A percentile compares a stretch with the other conserved stretches of the same genome.
Evolutionary conservation across 208 protist species (phyloP).

Genomic region (Wallacemonas rigidus): DNA sequence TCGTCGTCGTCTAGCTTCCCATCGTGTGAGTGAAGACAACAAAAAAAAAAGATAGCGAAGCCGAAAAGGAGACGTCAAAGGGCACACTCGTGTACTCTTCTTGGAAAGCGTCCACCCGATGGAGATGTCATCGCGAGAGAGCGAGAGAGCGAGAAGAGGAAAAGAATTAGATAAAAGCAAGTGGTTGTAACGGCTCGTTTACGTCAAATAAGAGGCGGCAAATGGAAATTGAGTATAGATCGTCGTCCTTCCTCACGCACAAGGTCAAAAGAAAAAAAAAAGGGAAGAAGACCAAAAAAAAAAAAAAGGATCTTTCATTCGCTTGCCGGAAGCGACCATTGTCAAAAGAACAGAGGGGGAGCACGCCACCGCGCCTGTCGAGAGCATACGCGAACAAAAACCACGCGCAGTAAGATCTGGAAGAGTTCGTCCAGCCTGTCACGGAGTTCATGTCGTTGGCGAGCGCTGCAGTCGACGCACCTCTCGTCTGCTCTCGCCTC

Average conservation of each 20-base stretch:
- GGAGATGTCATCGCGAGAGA: not conserved
- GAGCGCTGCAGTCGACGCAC: too few relatives aligned
- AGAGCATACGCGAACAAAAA: not conserved
- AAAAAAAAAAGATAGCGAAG: too few relatives aligned
- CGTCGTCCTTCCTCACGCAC: not conserved
- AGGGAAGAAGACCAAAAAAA: not conserved
- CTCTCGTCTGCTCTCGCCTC: too few relatives aligned
- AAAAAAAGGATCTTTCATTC: not conserved
- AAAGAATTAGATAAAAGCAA: not conserved
- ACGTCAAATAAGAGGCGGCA: not conserved
- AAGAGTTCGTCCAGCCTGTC: too few relatives aligned
- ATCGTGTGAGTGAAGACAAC: too few relatives aligned
- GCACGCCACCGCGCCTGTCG: not conserved
- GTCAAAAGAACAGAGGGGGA: conserved; percentile 12
- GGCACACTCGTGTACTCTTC: too few relatives aligned
- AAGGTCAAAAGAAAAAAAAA: conserved; percentile 2
- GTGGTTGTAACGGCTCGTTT: too few relatives aligned
- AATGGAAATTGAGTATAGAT: not conserved
- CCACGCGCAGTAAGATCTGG: too few relatives aligned
- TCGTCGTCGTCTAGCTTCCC: too few relatives aligned
- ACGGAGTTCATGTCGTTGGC: too few relatives aligned
- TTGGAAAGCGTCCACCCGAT: too few relatives aligned
- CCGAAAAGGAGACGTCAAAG: too few relatives aligned
- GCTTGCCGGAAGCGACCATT: not conserved
- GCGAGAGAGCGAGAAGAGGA: not conserved